Evolutionary conservation across 2,329 filamentous ascomycete genomes (phyloP).

Genomic region (Ophiostoma quercus): DNA sequence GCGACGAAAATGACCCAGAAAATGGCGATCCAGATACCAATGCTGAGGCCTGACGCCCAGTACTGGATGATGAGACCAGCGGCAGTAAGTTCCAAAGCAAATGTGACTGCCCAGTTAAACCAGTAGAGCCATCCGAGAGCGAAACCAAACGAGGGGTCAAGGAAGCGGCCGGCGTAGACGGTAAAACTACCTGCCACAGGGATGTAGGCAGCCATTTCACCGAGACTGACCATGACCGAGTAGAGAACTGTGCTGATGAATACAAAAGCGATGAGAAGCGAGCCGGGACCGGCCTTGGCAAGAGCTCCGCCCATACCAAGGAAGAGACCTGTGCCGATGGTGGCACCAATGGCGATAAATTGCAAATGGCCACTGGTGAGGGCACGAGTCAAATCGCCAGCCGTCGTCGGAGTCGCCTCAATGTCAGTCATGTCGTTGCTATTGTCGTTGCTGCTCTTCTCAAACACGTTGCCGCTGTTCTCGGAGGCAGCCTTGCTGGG

Average conservation of each 20-base stretch:
- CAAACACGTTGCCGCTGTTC: constrained; percentile 3
- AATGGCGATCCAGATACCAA: constrained; percentile 5
- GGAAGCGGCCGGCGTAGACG: constrained; percentile 59
- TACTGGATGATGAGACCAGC: constrained; percentile 14
- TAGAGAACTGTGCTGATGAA: constrained; percentile 60
- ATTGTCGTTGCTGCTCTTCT: constrained; percentile 18
- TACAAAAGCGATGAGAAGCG: constrained; percentile 51
- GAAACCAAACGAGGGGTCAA: constrained; percentile 61
- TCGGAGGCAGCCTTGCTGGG: constrained; percentile 10
- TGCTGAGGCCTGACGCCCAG: constrained; percentile 9
- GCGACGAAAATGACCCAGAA: constrained; percentile 18
- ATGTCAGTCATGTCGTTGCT: constrained; percentile 9
- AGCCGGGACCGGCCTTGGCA: constrained; percentile 35
- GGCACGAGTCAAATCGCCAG: constrained; percentile 42
- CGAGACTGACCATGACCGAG: constrained; percentile 56
- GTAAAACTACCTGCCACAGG: constrained; percentile 60
- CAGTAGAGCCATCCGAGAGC: constrained; percentile 45
- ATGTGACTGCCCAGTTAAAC: constrained; percentile 51
- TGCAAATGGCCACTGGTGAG: constrained; percentile 53
- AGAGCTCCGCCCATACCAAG: constrained; percentile 55
- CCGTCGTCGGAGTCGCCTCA: constrained; percentile 29
- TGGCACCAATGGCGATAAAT: constrained; percentile 54
- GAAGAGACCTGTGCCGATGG: constrained; percentile 55
- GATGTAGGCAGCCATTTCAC: constrained; percentile 60
- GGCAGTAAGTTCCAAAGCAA: constrained; percentile 63